A percentile compares a stretch with the other conserved stretches of the same genome.
These are phyloP conservation scores for Tolypocladium guangdongense DNA, from an alignment of 2,329 filamentous ascomycete genomes.

Conservation along the genomic window DNA sequence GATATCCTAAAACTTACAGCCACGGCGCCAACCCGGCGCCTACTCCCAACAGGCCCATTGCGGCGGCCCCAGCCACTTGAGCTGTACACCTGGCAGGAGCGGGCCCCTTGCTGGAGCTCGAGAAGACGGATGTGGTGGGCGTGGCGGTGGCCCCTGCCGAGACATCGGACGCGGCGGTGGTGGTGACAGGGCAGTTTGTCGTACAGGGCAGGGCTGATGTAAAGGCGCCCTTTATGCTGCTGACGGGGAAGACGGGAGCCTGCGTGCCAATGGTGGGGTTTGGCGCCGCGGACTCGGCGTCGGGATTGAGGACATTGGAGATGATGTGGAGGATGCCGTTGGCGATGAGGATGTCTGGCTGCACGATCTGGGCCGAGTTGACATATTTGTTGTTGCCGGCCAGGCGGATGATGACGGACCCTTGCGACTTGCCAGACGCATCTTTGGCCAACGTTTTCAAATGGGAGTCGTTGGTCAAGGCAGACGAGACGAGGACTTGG, in stretches of 20 bases:
- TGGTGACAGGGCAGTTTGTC: conserved; percentile 24
- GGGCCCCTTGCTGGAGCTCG: conserved; percentile 13
- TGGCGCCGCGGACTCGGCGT: conserved; percentile 21
- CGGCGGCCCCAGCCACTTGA: conserved; percentile 15
- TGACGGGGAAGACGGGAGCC: conserved; percentile 41
- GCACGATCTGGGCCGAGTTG: conserved; percentile 42
- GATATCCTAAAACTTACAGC: background rate
- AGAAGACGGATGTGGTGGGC: conserved; percentile 5
- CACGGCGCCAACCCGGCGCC: conserved; percentile 16
- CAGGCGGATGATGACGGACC: conserved; percentile 27
- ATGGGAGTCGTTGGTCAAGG: conserved; percentile 19
- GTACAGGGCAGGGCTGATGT: conserved; percentile 32
- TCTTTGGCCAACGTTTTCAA: conserved; percentile 23
- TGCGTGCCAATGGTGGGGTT: conserved; percentile 29
- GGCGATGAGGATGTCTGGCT: conserved; percentile 40
- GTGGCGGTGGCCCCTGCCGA: conserved; percentile 11
- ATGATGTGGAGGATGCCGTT: conserved; percentile 50
- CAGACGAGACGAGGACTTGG: conserved; percentile 38
- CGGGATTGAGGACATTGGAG: conserved; percentile 39
- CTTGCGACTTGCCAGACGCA: conserved; percentile 26
- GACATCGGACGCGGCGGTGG: conserved; percentile 10
- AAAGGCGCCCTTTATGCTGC: conserved; percentile 31
- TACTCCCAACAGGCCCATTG: conserved; percentile 15
- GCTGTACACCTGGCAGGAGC: conserved; percentile 14
- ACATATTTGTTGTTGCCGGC: conserved; percentile 35